Base-by-base conservation (phyloP, 2,329 filamentous ascomycete species). In the Xylaria polymorpha region DNA sequence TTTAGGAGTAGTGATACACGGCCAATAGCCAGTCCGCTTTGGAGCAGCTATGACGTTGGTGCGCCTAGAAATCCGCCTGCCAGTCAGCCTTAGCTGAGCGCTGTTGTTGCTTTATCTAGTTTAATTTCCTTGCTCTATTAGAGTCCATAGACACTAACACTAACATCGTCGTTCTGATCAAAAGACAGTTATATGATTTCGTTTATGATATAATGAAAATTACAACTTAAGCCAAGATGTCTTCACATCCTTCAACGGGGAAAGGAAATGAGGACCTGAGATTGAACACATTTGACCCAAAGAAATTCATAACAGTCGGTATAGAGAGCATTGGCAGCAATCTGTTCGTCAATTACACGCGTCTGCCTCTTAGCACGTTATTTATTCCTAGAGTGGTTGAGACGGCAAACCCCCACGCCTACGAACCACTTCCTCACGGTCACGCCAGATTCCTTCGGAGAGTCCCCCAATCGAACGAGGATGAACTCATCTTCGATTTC, bases 81-180 rank as follows among this genome's bases (percentile, higher is more conserved):
- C 20, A 41, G 55, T 57, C 37, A 57, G 55, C 55, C 55, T 57
- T 35, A 57, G 55, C 55, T 57, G 37, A 57, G 25, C 37, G 37
- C 20, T 10, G 37, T 15, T 25, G 37, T n/a, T 14, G 8, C 44
- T 22, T 9, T 20, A 1, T 44, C 43, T 44, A 20, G 3, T 9
- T 20, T 46, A 22, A 46, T 46, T 1, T 9, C 53, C n/a, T 22
- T 10, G 0, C 14, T 41, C 4, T 4, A 56, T 53, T 5, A 29
- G 25, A 29, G 25, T 29, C 12, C 14, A 32, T 25, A 35, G 18
- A 15, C 29, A n/a, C 10, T 3, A 35, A n/a, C 7, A 53, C 15
- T 20, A 29, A 50, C 22, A 4, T 3, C 18, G 6, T n/a, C 50
- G 8, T 15, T 14, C 22, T 25, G 14, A 12, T 8, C 9, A 55